Percentiles rank a stretch among this genome's conserved stretches.
Conservation (phyloP, 169 alveolate genomes). For the Eimeria maxima region DNA sequence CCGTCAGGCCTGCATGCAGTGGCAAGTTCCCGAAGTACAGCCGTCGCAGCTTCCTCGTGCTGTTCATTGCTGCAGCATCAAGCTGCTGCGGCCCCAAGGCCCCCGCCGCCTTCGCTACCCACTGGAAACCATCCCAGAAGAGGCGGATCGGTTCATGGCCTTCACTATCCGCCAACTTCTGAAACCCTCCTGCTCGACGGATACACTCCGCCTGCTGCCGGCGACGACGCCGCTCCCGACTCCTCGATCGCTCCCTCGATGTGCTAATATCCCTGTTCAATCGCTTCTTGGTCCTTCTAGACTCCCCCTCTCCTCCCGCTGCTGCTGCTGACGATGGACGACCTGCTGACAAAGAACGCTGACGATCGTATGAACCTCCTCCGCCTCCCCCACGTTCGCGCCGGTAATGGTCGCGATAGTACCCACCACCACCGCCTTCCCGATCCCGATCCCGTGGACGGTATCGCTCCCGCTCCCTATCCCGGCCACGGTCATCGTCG, state of each 20-base stretch:
- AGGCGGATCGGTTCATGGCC: slow-evolving; percentile 95
- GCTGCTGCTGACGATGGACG: not conserved
- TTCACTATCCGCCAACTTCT: slow-evolving; percentile 94
- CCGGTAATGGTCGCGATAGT: slow-evolving; percentile 7
- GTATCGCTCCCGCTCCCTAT: not conserved
- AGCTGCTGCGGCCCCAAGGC: slow-evolving; percentile 85
- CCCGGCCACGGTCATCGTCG: not conserved
- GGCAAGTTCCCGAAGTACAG: slow-evolving; percentile 95
- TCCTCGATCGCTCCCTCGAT: slow-evolving; percentile 83
- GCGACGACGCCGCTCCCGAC: slow-evolving; percentile 86
- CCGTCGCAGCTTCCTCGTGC: slow-evolving; percentile 93
- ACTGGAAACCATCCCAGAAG: slow-evolving; percentile 96
- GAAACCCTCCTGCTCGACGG: slow-evolving; percentile 94
- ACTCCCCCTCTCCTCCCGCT: not conserved
- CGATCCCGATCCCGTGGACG: too few species aligned
- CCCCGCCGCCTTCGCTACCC: slow-evolving; percentile 95
- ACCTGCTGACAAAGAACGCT: not conserved
- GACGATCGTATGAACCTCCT: not conserved
- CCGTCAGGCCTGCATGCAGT: slow-evolving; percentile 93
- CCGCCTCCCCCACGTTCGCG: not conserved
- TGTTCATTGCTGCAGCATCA: slow-evolving; percentile 94
- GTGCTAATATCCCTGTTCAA: slow-evolving; percentile 63
- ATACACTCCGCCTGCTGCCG: slow-evolving; percentile 87
- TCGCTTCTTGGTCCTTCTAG: not conserved
- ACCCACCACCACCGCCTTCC: not conserved